A percentile compares a stretch with the other conserved stretches of the same genome.
Conservation (phyloP, 441 rosid species). For the Melastoma candidum region DNA sequence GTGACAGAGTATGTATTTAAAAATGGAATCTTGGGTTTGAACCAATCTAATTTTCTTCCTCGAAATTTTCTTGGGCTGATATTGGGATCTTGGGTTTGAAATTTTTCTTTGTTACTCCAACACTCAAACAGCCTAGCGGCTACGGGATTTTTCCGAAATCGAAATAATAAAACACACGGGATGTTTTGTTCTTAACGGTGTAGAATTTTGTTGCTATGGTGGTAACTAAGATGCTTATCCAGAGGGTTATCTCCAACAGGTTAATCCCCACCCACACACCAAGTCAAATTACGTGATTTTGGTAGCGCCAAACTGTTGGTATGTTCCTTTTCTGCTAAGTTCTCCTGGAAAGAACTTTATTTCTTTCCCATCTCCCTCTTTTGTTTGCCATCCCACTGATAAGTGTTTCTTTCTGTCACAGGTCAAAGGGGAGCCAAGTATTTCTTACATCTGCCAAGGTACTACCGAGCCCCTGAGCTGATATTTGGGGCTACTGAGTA, state of each 20-base stretch:
- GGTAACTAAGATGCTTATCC: neutral
- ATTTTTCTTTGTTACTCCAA: no score
- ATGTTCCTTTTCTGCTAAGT: constrained; percentile 11
- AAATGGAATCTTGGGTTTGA: neutral
- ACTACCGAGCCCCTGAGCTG: constrained; percentile 94
- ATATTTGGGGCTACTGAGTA: constrained; percentile 98
- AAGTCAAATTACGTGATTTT: constrained; percentile 91
- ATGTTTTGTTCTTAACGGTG: no score
- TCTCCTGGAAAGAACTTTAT: neutral
- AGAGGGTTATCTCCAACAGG: constrained; percentile 33
- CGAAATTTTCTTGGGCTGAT: constrained; percentile 2
- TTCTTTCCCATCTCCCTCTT: neutral
- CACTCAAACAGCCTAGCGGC: no score
- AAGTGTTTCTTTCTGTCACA: constrained; percentile 20
- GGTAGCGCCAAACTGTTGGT: constrained; percentile 99
- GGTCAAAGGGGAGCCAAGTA: constrained; percentile 98
- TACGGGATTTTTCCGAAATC: no score
- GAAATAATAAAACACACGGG: no score
- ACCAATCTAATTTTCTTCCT: neutral
- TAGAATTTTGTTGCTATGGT: no score
- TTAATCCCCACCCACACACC: constrained; percentile 89
- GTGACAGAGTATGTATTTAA: constrained; percentile 46
- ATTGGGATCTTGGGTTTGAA: neutral
- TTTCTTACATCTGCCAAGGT: constrained; percentile 93
- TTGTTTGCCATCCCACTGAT: constrained; percentile 7